Conservation (phyloP, 139 green algal genomes). For the Chlamydomonas sp. region DNA sequence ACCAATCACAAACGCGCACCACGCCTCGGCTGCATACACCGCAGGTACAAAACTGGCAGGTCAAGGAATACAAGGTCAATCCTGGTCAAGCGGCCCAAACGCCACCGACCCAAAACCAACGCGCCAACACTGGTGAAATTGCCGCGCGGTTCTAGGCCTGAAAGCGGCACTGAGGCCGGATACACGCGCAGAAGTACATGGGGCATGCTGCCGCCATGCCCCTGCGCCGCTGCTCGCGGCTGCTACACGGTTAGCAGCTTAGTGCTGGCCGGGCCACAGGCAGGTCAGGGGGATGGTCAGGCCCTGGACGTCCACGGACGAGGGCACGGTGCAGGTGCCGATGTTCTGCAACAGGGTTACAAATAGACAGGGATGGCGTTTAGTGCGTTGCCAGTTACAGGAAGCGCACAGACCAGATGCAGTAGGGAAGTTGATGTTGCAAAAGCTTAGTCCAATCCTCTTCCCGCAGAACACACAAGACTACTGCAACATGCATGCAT, state of each 20-base stretch:
- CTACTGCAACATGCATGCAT: slow-evolving; percentile 37
- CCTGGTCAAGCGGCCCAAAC: neutral
- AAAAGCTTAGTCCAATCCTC: neutral
- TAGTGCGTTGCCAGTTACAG: neutral
- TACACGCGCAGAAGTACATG: neutral
- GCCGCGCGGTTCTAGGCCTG: too few relatives aligned
- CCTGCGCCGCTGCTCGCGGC: neutral
- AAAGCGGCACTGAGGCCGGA: neutral
- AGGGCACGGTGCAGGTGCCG: slow-evolving; percentile 70
- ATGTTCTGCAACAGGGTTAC: slow-evolving; percentile 60
- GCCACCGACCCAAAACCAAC: neutral
- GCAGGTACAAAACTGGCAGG: slow-evolving; percentile 22
- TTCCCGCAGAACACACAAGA: neutral
- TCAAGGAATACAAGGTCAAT: neutral
- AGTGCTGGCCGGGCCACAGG: slow-evolving; percentile 74
- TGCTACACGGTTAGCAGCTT: slow-evolving; percentile 20
- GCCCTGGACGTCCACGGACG: slow-evolving; percentile 75
- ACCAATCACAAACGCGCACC: too few relatives aligned
- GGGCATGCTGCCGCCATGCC: slow-evolving; percentile 1
- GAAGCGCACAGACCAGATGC: too few relatives aligned
- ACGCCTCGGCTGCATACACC: neutral
- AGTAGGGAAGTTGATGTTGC: neutral
- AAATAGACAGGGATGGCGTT: neutral
- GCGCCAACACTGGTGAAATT: too few relatives aligned
- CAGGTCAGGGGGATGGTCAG: slow-evolving; percentile 78